phyloP scores from a whole-genome alignment of 495 filamentous ascomycete species.

The Cetradonia linearis region DNA sequence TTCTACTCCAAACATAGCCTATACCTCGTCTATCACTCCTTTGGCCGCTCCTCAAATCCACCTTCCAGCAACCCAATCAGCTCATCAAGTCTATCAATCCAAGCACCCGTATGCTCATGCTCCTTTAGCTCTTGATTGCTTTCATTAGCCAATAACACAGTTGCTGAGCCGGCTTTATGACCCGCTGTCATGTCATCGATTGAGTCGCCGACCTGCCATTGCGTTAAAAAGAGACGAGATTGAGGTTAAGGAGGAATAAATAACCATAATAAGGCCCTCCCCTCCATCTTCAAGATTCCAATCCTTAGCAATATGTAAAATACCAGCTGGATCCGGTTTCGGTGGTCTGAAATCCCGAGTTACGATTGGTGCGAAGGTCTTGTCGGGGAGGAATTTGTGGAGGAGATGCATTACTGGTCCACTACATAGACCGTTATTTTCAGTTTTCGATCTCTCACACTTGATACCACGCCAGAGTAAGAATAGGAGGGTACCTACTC shows the following conservation, averaged over 20 bases:
- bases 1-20: not conserved
- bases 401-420: constrained; percentile 61
- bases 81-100: constrained; percentile 57
- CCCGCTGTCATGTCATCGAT: constrained; percentile 93
- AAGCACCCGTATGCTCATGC: constrained; percentile 70
- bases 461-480: not conserved
- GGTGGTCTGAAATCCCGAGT: constrained; percentile 75
- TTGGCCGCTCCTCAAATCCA: not conserved
- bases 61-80: constrained; percentile 51
- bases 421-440: constrained; percentile 28
- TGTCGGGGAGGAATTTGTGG: constrained; percentile 54
- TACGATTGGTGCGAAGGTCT: constrained; percentile 69
- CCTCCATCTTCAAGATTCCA: constrained; percentile 57
- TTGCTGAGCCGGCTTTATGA: constrained; percentile 72
- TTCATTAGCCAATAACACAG: constrained; percentile 76
- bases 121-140: constrained; percentile 61
- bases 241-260: constrained; percentile 11
- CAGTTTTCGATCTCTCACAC: not conserved
- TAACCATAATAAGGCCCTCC: constrained; percentile 48
- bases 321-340: constrained; percentile 82
- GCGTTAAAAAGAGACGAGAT: not conserved
- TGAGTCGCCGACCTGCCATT: constrained; percentile 66
- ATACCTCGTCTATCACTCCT: not conserved
- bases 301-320: constrained; percentile 65
- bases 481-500: constrained; percentile 39